Evolutionary conservation across 208 protist genomes (phyloP), one percentile per base, ranked within the genome.

Genomic region (Crithidia thermophila): DNA sequence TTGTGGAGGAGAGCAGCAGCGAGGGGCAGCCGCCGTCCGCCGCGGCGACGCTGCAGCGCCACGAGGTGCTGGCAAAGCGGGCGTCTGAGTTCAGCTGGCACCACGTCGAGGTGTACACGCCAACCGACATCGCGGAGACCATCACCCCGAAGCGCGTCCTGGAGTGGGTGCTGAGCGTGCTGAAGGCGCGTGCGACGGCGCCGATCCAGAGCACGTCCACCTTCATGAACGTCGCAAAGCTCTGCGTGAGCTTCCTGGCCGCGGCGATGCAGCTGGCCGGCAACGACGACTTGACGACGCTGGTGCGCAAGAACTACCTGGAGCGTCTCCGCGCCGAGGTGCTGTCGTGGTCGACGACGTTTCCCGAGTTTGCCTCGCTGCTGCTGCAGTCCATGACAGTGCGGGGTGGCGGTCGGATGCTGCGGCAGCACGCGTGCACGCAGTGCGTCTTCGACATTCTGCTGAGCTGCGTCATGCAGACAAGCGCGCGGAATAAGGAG

Each of bases 361-460:
- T 85, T 30, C 59, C 75, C 40, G 82, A 90, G 33, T 64, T 94
- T 16, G 78, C 87, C 23, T 67, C 78, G 1, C 40, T 92, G 14
- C 43, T 96, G 23, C 75, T 96, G 46, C 55, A 75, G 45, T 76
- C 75, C 39, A 85, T 85, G 4, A 90, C 86, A n/a, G 74, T 78
- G 25, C 81, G 77, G 14, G 79, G 76, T 25, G 62, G 72, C 18
- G 69, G 77, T 23, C 84, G 84, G 39, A 46, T 76, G 60, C 79
- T 96, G 51, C 84, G 87, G 3, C 43, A 30, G 25, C 86, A 96
- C 60, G 40, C 53, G 27, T 87, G 79, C 46, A 93, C 91, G 23
- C 84, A 92, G 53, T 60, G 51, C 18, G 72, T 94, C 34, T 70
- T 96, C 14, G 75, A 77, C n/a, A 75, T 86, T 27, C 60, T 96